Evolutionary conservation across 768 basidiomycete genomes (phyloP).

Genomic region (Mycena epipterygia): DNA sequence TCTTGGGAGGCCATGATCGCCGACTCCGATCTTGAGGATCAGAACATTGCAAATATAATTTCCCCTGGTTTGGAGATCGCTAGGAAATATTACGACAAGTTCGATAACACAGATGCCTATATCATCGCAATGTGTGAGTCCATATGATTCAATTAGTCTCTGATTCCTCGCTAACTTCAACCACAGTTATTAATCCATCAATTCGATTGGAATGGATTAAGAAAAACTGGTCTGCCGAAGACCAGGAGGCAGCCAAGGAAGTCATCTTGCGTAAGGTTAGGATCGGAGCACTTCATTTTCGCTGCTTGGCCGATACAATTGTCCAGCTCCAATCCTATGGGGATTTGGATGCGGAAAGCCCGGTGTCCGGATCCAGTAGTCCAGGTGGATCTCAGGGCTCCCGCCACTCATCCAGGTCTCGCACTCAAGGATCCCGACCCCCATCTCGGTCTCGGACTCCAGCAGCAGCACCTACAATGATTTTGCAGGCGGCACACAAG

Average conservation of each 20-base stretch:
- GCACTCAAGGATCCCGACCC: conserved; percentile 14
- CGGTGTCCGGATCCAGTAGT: conserved; percentile 14
- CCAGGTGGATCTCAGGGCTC: conserved; percentile 16
- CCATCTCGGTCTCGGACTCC: conserved; percentile 17
- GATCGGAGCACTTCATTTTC: conserved; percentile 11
- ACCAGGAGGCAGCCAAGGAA: conserved; percentile 10
- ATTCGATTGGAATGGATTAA: conserved; percentile 17
- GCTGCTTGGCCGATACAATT: conserved; percentile 18
- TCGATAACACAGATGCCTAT: conserved; percentile 17
- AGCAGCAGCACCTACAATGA: conserved; percentile 18
- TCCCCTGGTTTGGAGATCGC: conserved; percentile 6
- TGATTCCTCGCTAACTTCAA: conserved; percentile 14
- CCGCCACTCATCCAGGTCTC: conserved; percentile 15
- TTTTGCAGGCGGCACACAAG: conserved; percentile 21
- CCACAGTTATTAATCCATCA: conserved; percentile 19
- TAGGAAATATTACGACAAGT: conserved; percentile 13
- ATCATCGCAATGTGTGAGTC: conserved; percentile 16
- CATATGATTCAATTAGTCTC: conserved; percentile 13
- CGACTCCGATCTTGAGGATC: not conserved
- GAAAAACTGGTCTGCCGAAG: conserved; percentile 17
- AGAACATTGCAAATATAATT: conserved; percentile 8
- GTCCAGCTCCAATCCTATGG: conserved; percentile 15
- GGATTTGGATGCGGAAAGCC: conserved; percentile 16
- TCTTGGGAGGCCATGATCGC: not conserved
- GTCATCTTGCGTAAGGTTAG: conserved; percentile 15